Base-by-base conservation (phyloP, 2,329 filamentous ascomycete species). In the Colletotrichum falcatum region DNA sequence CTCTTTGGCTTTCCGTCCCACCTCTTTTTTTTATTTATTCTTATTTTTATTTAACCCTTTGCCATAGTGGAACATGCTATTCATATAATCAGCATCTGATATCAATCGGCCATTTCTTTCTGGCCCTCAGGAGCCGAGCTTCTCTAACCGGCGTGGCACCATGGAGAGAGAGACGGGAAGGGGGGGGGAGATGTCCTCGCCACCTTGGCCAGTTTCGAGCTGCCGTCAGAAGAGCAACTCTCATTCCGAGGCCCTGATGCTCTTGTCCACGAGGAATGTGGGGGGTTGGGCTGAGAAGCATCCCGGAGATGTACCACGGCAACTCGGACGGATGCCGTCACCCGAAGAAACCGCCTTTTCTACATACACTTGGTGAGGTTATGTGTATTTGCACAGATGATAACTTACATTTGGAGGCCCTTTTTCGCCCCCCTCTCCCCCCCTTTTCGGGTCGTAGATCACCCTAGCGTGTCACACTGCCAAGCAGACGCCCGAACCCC, bases 391-490 rank as follows among this genome's bases (percentile, higher is more conserved):
- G 12, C 37, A 39, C 37, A 39, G 11, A 39, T 39, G 11, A 39
- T 35, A 30, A 28, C 46, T 23, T 35, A n/a, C 60, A 39, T 20
- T 44, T 35, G n/a, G 30, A n/a, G 28, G 51, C 54, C 37, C 5
- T 39, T 16, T 55, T 65, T 54, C 44, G 37, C 33, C 35, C 46
- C 46, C 61, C 9, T 30, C 56, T 39, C 46, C 46, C 61, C 9
- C 23, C 56, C 30, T 39, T 16, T 33, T 33, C 30, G 30, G 11
- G 28, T 16, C 23, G 66, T 26, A 61, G 61, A 68, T 68, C 66
- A 65, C 7, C 39, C 33, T 65, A 39, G 60, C 65, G 42, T 65
- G 60, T 33, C 65, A 53, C 66, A 59, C 33, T 18, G 66, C 61
- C 66, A 68, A 68, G 65, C 42, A 64, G 9, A n/a, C n/a, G n/a